Percentiles rank a stretch among this genome's conserved stretches.
Conservation (phyloP, 345 rosid species). For the Cardamine resedifolia region DNA sequence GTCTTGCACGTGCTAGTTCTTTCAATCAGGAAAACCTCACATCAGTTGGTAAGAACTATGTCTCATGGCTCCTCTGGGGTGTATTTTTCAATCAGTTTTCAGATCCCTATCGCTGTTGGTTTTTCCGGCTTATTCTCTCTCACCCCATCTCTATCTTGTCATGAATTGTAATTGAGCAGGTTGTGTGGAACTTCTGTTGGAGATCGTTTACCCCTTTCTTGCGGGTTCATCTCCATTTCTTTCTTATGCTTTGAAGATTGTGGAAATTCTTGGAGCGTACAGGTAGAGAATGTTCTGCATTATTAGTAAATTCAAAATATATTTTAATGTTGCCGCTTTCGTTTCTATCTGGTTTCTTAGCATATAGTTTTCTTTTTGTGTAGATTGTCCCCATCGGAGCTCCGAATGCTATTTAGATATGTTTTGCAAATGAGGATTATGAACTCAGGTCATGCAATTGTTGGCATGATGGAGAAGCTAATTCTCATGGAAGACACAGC, state of each 20-base stretch:
- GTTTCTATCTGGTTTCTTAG: slow-evolving; percentile 28
- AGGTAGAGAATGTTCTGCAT: slow-evolving; percentile 48
- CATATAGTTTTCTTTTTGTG: slow-evolving; percentile 38
- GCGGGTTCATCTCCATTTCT: slow-evolving; percentile 81
- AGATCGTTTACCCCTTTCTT: slow-evolving; percentile 86
- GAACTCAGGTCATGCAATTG: slow-evolving; percentile 73
- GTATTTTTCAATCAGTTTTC: slow-evolving; percentile 23
- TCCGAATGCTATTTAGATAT: slow-evolving; percentile 79
- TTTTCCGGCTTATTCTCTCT: slow-evolving; percentile 39
- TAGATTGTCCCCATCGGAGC: slow-evolving; percentile 96
- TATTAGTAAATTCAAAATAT: slow-evolving; percentile 5
- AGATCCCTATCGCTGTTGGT: slow-evolving; percentile 12
- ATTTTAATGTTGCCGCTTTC: slow-evolving; percentile 10
- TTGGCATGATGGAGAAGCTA: slow-evolving; percentile 92
- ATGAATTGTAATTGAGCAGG: slow-evolving; percentile 47
- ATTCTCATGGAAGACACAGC: slow-evolving; percentile 84
- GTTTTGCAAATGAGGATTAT: slow-evolving; percentile 78
- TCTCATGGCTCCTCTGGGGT: slow-evolving; percentile 10
- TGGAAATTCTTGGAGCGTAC: slow-evolving; percentile 95
- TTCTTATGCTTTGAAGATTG: slow-evolving; percentile 84
- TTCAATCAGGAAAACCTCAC: slow-evolving; percentile 96
- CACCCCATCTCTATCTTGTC: slow-evolving; percentile 20
- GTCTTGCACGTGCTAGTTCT: slow-evolving; percentile 85
- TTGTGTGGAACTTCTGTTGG: slow-evolving; percentile 92
- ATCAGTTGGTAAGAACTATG: slow-evolving; percentile 71